Percentiles rank a stretch among this genome's conserved stretches.
These are phyloP conservation scores for Silene vulgaris DNA, from an alignment of 179 eudicot species.

Conservation along the genomic window DNA sequence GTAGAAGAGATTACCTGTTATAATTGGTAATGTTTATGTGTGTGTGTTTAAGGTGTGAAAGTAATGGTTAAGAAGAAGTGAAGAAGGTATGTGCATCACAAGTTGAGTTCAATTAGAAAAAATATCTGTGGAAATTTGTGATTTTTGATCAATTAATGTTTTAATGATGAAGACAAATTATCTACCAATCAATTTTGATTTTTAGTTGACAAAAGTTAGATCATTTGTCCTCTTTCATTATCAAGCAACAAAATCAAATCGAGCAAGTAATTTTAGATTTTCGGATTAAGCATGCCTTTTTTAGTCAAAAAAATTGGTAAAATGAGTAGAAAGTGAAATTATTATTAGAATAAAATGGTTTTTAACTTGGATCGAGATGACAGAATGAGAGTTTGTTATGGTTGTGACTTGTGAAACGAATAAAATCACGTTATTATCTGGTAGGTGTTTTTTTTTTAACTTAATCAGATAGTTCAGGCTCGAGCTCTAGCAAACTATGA, in stretches of 20 bases:
- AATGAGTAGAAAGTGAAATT: background rate
- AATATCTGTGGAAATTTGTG: constrained; percentile 34
- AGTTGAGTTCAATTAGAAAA: constrained; percentile 7
- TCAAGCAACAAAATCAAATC: background rate
- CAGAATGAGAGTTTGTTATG: too few species aligned
- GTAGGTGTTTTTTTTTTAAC: too few species aligned
- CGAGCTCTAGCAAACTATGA: too few species aligned
- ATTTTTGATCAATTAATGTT: constrained; percentile 25
- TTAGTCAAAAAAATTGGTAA: background rate
- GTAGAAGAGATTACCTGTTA: constrained; percentile 16
- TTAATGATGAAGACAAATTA: constrained; percentile 10
- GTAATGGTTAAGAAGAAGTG: constrained; percentile 18
- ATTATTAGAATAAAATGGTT: background rate
- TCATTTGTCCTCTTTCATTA: too few species aligned
- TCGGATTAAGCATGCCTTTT: background rate
- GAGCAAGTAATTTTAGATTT: background rate
- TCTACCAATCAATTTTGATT: constrained; percentile 34
- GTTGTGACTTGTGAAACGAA: too few species aligned
- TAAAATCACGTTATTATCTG: too few species aligned
- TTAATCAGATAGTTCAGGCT: too few species aligned
- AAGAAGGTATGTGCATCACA: constrained; percentile 4
- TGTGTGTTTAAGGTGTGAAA: background rate
- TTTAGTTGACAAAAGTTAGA: constrained; percentile 13
- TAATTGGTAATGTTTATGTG: background rate
- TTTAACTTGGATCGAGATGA: too few species aligned